Evolutionary conservation across 2,329 filamentous ascomycete species (phyloP).

Genomic region (Colletotrichum musicola): DNA sequence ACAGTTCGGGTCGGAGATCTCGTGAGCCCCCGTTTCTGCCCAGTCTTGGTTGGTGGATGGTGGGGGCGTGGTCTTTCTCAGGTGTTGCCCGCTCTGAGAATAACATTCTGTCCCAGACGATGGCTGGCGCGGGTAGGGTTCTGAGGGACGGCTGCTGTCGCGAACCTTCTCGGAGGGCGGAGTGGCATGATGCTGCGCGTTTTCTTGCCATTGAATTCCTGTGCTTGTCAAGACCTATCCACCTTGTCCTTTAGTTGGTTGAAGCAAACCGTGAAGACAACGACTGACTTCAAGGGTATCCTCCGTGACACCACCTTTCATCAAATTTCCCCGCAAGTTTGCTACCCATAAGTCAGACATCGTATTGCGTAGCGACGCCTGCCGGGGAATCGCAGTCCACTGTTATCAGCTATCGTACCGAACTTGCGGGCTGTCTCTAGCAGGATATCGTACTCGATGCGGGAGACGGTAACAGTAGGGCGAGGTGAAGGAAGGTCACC

Average conservation of each 20-base stretch:
- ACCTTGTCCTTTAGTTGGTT: neutral
- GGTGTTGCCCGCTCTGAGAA: neutral
- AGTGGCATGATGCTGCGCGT: neutral
- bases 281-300: conserved; percentile 59
- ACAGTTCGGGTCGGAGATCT: neutral
- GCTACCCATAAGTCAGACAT: conserved; percentile 45
- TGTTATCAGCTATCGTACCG: conserved; percentile 54
- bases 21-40: conserved; percentile 13
- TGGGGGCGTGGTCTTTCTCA: neutral
- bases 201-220: conserved; percentile 37
- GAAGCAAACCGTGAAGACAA: conserved; percentile 3
- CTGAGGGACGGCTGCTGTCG: neutral
- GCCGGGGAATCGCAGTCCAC: no score
- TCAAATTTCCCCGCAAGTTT: conserved; percentile 62
- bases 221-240: conserved; percentile 36
- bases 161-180: neutral
- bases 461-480: conserved; percentile 66
- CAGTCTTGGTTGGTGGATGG: conserved; percentile 7
- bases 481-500: conserved; percentile 38
- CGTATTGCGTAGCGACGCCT: no score
- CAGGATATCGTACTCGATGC: conserved; percentile 71
- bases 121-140: neutral
- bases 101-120: neutral
- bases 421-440: conserved; percentile 66
- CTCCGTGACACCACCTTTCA: conserved; percentile 61